Percentiles rank a stretch among this genome's conserved stretches.
Evolutionary conservation across 148 eudicot species (phyloP).

Genomic region (Arctostaphylos glauca): DNA sequence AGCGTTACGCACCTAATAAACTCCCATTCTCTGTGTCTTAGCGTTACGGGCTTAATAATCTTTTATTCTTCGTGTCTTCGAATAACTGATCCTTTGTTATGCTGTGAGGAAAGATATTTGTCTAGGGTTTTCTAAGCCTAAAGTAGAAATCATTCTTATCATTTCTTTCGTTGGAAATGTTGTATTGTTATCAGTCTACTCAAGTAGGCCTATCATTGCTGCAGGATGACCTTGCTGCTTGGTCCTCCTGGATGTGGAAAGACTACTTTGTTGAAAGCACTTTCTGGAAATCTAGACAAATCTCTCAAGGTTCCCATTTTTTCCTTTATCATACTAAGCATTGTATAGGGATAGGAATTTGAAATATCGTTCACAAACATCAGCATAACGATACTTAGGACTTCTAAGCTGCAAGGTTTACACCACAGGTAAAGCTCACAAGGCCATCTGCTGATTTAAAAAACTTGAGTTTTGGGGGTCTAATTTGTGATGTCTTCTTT

Average conservation of each 20-base stretch:
- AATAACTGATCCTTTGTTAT: not conserved
- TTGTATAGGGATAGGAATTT: not conserved
- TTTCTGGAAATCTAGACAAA: constrained; percentile 57
- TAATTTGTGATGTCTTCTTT: not conserved
- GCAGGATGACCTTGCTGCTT: constrained; percentile 65
- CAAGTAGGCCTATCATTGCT: constrained; percentile 10
- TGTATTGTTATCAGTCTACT: not conserved
- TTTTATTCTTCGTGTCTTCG: no score
- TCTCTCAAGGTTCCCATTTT: constrained; percentile 44
- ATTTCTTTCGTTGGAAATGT: not conserved
- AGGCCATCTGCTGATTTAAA: not conserved
- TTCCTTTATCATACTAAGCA: not conserved
- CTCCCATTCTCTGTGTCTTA: not conserved
- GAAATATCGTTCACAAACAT: not conserved
- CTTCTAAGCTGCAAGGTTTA: not conserved
- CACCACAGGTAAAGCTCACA: not conserved
- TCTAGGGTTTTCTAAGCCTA: not conserved
- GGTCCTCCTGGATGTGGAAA: constrained; percentile 83
- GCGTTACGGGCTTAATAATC: no score
- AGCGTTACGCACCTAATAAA: not conserved
- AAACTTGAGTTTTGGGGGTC: not conserved
- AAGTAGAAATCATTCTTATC: not conserved
- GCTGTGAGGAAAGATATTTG: no score
- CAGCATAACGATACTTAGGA: not conserved
- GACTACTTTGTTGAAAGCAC: constrained; percentile 61